Base-by-base conservation (phyloP, 2,329 filamentous ascomycete species). In the Botrytis porri region DNA sequence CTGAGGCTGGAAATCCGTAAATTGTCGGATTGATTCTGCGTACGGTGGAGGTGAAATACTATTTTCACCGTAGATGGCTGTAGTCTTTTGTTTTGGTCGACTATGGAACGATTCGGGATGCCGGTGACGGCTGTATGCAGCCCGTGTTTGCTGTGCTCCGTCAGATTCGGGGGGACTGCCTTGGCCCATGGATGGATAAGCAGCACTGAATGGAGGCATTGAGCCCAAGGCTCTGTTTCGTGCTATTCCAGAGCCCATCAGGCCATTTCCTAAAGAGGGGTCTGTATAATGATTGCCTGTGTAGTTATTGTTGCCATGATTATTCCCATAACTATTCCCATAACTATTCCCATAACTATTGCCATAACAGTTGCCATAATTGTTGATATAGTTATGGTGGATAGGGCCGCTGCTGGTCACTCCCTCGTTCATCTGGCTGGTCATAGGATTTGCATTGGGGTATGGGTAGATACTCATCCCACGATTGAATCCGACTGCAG, bases 271-370 rank as follows among this genome's bases (percentile, higher is more conserved):
- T 1, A n/a, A 51, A 14, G 10, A 51, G 4, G 45, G 1, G 9
- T n/a, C 22, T 0, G 45, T n/a, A n/a, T 6, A 25, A n/a, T 51
- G 22, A 14, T 4, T 14, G 45, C 45, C 10, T 0, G 3, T 1
- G 0, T n/a, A n/a, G 1, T 48, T 48, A 14, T 14, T 10, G 8
- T 48, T 25, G 8, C 45, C 45, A 48, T 22, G 25, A 48, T 10
- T 45, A 45, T 22, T 3, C 2, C 20, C 45, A 51, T 51, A 9
- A 14, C 5, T 14, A 5, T 41, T 14, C 2, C 39, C 39, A 41
- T 14, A 41, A 14, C 14, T 12, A 5, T 41, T 1, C 10, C 39
- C 39, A 41, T 41, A 41, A 41, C 37, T 8, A 37, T 37, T 8
- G 37, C 37, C 37, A 37, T 37, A 9, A 14, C 5, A 2, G 12